Evolutionary conservation across 257 asterid species (phyloP).

Genomic region (Fraxinus americana): DNA sequence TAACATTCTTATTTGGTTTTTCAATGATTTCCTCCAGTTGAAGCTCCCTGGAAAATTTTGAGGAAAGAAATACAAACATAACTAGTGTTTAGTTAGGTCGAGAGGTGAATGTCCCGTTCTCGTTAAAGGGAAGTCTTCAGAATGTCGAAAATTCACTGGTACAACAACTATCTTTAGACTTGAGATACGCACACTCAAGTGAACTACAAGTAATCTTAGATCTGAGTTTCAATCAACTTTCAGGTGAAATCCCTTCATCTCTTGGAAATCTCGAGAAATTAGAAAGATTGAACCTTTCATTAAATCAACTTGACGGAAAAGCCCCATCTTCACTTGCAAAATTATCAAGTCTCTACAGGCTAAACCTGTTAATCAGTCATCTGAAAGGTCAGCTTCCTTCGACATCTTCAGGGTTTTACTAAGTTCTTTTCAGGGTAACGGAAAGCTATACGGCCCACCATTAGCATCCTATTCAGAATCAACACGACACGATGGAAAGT

Average conservation of each 20-base stretch:
- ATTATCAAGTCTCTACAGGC: constrained; percentile 68
- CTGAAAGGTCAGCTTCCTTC: too few relatives aligned
- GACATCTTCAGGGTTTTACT: too few relatives aligned
- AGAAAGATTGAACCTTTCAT: constrained; percentile 78
- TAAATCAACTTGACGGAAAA: constrained; percentile 56
- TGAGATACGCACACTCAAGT: constrained; percentile 57
- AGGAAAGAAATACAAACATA: too few relatives aligned
- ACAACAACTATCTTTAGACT: not conserved
- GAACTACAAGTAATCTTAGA: constrained; percentile 82
- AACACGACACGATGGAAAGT: constrained; percentile 22
- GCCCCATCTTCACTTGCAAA: constrained; percentile 63
- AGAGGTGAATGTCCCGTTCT: too few relatives aligned
- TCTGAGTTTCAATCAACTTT: constrained; percentile 66
- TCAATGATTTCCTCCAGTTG: too few relatives aligned
- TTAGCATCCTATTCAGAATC: not conserved
- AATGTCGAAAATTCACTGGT: too few relatives aligned
- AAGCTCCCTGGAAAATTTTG: too few relatives aligned
- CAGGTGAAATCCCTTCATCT: constrained; percentile 72
- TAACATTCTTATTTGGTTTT: too few relatives aligned
- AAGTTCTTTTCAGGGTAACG: too few relatives aligned
- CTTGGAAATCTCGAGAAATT: constrained; percentile 68
- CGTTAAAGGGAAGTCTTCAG: too few relatives aligned
- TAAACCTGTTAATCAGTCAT: constrained; percentile 51
- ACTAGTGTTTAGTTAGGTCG: too few relatives aligned
- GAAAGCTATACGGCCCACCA: too few relatives aligned